Percentiles rank a stretch among this genome's conserved stretches.
These are phyloP conservation scores for Claviceps sp. DNA, from an alignment of 2,329 filamentous ascomycete species.

Conservation along the genomic window DNA sequence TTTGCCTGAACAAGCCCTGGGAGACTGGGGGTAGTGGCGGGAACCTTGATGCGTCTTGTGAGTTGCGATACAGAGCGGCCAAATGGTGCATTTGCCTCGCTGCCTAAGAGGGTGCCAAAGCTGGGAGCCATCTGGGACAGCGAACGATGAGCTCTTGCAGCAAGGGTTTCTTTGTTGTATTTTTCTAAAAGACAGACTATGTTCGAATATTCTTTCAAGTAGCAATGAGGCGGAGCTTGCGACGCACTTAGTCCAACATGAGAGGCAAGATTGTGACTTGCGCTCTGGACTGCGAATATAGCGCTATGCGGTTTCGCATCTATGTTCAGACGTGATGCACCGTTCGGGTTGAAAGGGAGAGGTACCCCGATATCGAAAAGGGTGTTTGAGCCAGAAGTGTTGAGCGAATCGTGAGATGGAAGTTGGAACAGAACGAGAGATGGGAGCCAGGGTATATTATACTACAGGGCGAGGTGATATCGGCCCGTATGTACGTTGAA, in stretches of 20 bases:
- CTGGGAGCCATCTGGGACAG: conserved; percentile 28
- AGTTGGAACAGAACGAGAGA: neutral
- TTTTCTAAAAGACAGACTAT: neutral
- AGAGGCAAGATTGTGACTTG: neutral
- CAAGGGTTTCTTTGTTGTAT: too few species aligned
- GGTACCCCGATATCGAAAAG: neutral
- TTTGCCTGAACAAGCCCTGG: conserved; percentile 49
- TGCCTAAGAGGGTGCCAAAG: conserved; percentile 16
- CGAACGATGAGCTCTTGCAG: conserved; percentile 1
- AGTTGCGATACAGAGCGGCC: conserved; percentile 24
- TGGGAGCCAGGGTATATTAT: conserved; percentile 3
- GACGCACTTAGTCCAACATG: neutral
- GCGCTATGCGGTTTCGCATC: neutral
- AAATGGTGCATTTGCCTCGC: conserved; percentile 19
- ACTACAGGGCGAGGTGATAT: conserved; percentile 11
- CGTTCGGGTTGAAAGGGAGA: neutral
- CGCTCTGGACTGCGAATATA: neutral
- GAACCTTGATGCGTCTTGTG: conserved; percentile 45
- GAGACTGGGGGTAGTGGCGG: conserved; percentile 44
- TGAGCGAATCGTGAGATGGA: neutral
- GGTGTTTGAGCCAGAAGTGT: neutral
- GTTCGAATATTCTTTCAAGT: neutral
- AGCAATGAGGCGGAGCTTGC: conserved; percentile 2
- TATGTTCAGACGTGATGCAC: neutral
- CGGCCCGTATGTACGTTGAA: conserved; percentile 7